Percentiles rank a stretch among this genome's conserved stretches.
Conservation (phyloP, 2,329 filamentous ascomycete genomes). For the Aspergillus sojae region DNA sequence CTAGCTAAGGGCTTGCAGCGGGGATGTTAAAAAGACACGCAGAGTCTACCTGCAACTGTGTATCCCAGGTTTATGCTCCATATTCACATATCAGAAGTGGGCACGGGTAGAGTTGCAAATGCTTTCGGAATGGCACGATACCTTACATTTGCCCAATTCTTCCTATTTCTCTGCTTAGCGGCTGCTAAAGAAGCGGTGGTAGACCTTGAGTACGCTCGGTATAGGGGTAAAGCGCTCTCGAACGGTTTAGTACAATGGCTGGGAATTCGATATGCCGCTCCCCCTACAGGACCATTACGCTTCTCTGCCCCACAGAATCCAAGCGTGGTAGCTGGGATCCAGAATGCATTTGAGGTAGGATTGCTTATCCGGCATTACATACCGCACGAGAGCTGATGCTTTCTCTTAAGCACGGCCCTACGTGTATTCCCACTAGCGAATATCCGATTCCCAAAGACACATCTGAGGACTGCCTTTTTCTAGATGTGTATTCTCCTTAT, state of each 20-base stretch:
- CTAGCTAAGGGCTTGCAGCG: neutral
- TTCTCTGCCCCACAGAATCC: conserved; percentile 71
- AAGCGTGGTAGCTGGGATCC: conserved; percentile 44
- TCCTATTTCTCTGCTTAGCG: conserved; percentile 23
- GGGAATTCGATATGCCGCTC: conserved; percentile 72
- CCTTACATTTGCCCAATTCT: conserved; percentile 5
- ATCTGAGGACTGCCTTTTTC: conserved; percentile 46
- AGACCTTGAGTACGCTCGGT: conserved; percentile 68
- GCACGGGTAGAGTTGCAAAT: neutral
- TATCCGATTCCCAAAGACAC: conserved; percentile 61
- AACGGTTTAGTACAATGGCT: conserved; percentile 71
- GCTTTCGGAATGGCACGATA: conserved; percentile 4
- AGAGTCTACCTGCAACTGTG: neutral
- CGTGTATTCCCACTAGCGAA: conserved; percentile 69
- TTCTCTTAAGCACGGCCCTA: conserved; percentile 36
- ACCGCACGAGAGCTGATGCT: neutral
- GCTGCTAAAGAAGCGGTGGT: conserved; percentile 47
- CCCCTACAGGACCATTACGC: conserved; percentile 66
- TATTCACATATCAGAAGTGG: neutral
- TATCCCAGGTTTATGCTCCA: neutral
- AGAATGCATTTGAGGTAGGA: conserved; percentile 58
- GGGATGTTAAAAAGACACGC: neutral
- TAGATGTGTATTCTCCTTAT: conserved; percentile 45
- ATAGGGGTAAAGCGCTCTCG: conserved; percentile 57
- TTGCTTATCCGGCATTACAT: neutral